phyloP scores from a whole-genome alignment of 305 asterid genomes.

The Fraxinus sp. region DNA sequence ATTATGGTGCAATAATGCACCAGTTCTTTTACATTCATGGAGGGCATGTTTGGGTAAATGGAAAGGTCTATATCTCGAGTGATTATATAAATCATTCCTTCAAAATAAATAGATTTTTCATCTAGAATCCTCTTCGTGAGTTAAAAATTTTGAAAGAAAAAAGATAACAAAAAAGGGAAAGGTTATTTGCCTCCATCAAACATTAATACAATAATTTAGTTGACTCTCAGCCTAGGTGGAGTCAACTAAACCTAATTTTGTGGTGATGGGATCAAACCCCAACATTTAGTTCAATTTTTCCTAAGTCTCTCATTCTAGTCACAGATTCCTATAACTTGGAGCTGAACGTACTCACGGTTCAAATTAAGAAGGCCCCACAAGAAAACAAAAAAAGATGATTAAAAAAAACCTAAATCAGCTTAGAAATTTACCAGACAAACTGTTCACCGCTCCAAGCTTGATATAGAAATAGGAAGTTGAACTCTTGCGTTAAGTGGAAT shows the following conservation, averaged over 20 bases:
- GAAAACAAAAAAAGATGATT: not conserved
- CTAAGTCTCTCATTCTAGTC: not conserved
- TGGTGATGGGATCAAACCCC: not conserved
- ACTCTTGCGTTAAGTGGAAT: not conserved
- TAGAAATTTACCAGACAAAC: not conserved
- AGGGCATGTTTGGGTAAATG: not conserved
- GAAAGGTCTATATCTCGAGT: not conserved
- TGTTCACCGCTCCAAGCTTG: not conserved
- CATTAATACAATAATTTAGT: not conserved
- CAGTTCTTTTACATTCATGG: not conserved
- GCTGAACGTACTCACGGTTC: not conserved
- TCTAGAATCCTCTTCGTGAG: not conserved
- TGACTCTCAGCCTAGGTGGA: not conserved
- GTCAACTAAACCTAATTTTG: not conserved
- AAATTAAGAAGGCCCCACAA: not conserved
- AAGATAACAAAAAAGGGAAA: not conserved
- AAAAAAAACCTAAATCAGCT: not conserved
- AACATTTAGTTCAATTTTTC: not conserved
- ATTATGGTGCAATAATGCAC: not conserved
- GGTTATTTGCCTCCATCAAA: not conserved
- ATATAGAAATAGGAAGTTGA: not conserved
- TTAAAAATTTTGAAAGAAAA: conserved; percentile 6
- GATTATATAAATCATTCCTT: not conserved
- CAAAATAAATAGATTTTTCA: not conserved
- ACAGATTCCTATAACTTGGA: not conserved